Evolutionary conservation across 2,329 filamentous ascomycete genomes (phyloP).

Genomic region (Alternaria hordeiaustralica): DNA sequence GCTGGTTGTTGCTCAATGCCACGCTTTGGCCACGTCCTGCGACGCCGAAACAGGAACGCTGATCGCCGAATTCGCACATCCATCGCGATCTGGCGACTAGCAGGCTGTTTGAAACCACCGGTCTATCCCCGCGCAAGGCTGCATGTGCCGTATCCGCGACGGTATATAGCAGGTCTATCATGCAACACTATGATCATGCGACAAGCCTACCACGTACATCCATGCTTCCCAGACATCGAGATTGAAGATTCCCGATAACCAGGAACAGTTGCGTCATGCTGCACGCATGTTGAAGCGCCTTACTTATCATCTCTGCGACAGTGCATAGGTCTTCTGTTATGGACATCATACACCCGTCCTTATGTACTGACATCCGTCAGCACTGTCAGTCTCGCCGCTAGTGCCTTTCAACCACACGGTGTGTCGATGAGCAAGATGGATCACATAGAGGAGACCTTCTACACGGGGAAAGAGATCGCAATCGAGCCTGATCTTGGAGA

Average conservation of each 20-base stretch:
- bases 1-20: background rate
- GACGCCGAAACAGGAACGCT: background rate
- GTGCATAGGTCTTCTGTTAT: background rate
- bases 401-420: background rate
- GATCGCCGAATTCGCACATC: background rate
- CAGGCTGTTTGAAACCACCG: background rate
- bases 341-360: background rate
- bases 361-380: background rate
- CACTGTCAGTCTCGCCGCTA: background rate
- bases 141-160: background rate
- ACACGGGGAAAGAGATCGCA: conserved; percentile 13
- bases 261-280: conserved; percentile 5
- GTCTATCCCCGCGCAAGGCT: background rate
- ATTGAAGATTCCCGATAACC: background rate
- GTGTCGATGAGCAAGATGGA: background rate
- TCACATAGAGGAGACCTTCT: conserved; percentile 6
- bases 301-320: background rate
- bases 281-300: background rate
- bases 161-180: background rate
- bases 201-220: conserved; percentile 7
- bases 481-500: conserved; percentile 32
- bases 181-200: conserved; percentile 1
- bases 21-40: background rate
- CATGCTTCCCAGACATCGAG: conserved; percentile 2
- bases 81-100: conserved; percentile 4